These are phyloP conservation scores for Cladobotryum protrusum DNA, from an alignment of 2,329 filamentous ascomycete species.

Conservation along the genomic window DNA sequence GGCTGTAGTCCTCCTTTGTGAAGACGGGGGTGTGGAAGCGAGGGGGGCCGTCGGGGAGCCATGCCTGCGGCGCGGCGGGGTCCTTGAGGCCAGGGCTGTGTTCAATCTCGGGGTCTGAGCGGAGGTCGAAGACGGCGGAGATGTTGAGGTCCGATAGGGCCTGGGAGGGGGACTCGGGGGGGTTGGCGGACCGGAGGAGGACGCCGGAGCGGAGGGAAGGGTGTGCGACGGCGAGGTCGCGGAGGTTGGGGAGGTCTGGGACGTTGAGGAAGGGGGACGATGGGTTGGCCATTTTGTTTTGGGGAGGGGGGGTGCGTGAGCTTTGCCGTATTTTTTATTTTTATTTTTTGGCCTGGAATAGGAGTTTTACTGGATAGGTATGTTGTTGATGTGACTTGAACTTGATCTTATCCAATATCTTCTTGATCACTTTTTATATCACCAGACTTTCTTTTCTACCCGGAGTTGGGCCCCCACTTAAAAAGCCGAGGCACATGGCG, in stretches of 20 bases:
- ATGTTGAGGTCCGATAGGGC: conserved; percentile 53
- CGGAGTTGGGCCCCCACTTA: too few relatives aligned
- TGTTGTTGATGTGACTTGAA: too few relatives aligned
- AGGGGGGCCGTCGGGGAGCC: conserved; percentile 29
- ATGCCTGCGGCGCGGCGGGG: conserved; percentile 2
- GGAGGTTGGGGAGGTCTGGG: conserved; percentile 52
- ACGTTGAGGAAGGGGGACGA: conserved; percentile 3
- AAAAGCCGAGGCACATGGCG: too few relatives aligned
- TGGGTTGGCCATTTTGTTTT: background rate
- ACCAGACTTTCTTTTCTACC: too few relatives aligned
- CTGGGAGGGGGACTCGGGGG: conserved; percentile 46
- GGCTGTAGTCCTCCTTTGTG: conserved; percentile 51
- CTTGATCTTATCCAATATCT: too few relatives aligned
- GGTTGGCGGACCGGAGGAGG: conserved; percentile 65
- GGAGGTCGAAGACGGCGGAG: conserved; percentile 60
- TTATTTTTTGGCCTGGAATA: too few relatives aligned
- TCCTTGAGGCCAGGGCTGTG: conserved; percentile 26
- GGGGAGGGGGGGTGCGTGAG: background rate
- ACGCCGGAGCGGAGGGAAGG: conserved; percentile 47
- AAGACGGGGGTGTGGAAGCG: conserved; percentile 62
- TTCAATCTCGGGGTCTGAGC: conserved; percentile 54
- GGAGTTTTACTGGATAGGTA: too few relatives aligned
- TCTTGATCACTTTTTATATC: too few relatives aligned
- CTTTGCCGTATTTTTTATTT: too few relatives aligned
- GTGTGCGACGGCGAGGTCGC: conserved; percentile 52